These are phyloP conservation scores for Calonectria ilicicola DNA, from an alignment of 2,329 filamentous ascomycete species.

Conservation along the genomic window DNA sequence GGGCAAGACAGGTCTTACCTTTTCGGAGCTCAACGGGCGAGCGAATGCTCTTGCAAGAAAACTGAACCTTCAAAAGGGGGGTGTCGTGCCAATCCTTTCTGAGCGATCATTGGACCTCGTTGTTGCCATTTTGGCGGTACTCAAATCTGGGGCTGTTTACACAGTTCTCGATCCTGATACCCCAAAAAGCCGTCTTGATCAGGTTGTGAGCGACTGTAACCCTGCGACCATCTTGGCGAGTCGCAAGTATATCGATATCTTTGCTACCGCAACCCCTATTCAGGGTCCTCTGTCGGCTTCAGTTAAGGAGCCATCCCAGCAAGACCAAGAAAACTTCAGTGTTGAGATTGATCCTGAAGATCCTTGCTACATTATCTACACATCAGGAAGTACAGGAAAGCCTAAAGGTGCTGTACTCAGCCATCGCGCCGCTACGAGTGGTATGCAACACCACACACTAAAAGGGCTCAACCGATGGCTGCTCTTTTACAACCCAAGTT, in stretches of 20 bases:
- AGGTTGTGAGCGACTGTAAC: background rate
- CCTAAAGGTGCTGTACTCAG: conserved; percentile 36
- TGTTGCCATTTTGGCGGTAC: background rate
- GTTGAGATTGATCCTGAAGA: conserved; percentile 2
- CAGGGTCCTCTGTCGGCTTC: background rate
- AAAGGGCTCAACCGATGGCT: conserved; percentile 21
- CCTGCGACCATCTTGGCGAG: background rate
- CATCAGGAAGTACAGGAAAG: conserved; percentile 36
- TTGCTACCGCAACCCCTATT: background rate
- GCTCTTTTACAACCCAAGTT: conserved; percentile 39
- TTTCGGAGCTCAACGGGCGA: background rate
- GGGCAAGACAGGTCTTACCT: background rate
- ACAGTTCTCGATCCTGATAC: background rate
- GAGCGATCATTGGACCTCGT: background rate
- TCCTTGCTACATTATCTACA: conserved; percentile 38
- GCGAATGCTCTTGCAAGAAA: background rate
- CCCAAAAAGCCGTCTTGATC: background rate
- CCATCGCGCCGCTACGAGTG: conserved; percentile 26
- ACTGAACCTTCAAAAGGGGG: background rate
- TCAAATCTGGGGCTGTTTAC: background rate
- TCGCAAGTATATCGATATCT: background rate
- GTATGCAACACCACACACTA: conserved; percentile 21
- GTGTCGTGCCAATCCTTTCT: background rate
- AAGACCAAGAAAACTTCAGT: background rate
- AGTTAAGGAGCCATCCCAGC: no score